A percentile compares a stretch with the other conserved stretches of the same genome.
phyloP scores from a whole-genome alignment of 257 asterid species.

The Ligustrum vulgare region DNA sequence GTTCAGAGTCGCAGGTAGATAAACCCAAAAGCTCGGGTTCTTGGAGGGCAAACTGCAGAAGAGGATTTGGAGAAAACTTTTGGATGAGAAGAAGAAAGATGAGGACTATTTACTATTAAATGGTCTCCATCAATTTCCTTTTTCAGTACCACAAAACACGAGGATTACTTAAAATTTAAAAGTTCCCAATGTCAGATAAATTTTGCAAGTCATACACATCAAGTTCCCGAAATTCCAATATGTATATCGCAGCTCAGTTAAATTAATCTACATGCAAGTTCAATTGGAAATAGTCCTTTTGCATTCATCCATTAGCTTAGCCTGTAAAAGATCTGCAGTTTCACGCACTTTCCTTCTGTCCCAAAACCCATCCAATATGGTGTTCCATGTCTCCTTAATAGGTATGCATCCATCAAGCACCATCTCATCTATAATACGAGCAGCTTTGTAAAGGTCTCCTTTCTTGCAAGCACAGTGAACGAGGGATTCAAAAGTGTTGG shows the following conservation, averaged over 20 bases:
- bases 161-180: neutral
- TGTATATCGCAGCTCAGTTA: neutral
- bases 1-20: neutral
- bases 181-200: neutral
- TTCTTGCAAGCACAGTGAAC: slow-evolving; percentile 50
- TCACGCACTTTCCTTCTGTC: slow-evolving; percentile 59
- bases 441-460: slow-evolving; percentile 68
- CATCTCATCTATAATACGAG: slow-evolving; percentile 76
- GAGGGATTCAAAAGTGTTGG: slow-evolving; percentile 54
- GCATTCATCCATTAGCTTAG: slow-evolving; percentile 41
- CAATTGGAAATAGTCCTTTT: slow-evolving; percentile 27
- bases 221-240: neutral
- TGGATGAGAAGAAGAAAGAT: neutral
- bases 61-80: slow-evolving; percentile 1
- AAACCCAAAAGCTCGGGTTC: neutral
- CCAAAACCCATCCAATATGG: slow-evolving; percentile 61
- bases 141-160: neutral
- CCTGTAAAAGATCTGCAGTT: slow-evolving; percentile 53
- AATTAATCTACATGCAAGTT: slow-evolving; percentile 11
- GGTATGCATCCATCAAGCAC: slow-evolving; percentile 77
- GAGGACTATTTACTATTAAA: neutral
- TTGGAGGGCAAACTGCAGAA: neutral
- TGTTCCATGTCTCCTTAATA: slow-evolving; percentile 57
- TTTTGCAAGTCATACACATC: neutral
- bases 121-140: slow-evolving; percentile 1